A percentile compares a stretch with the other conserved stretches of the same genome.
phyloP scores from a whole-genome alignment of 768 basidiomycete species.

The Panus rudis region DNA sequence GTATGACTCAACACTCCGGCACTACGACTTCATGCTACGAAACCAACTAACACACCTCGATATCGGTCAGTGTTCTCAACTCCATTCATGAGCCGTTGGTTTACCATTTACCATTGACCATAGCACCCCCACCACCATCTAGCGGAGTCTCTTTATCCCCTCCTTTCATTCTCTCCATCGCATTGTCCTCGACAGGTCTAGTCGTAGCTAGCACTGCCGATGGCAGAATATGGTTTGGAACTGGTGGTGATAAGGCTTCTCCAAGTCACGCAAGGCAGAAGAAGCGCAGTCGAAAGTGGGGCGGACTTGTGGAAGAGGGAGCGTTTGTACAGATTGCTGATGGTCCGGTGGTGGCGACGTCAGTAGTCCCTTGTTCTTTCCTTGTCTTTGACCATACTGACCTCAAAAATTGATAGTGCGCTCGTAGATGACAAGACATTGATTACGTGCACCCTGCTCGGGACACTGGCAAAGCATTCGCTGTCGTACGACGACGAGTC shows the following conservation, averaged over 20 bases:
- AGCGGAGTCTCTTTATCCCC: constrained; percentile 59
- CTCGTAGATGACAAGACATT: constrained; percentile 43
- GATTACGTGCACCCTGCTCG: constrained; percentile 55
- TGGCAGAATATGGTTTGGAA: constrained; percentile 63
- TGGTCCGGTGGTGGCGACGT: constrained; percentile 73
- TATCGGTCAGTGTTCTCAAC: constrained; percentile 40
- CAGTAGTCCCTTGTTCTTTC: constrained; percentile 15
- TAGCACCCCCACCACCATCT: constrained; percentile 34
- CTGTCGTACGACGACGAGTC: constrained; percentile 33
- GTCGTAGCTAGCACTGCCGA: constrained; percentile 72
- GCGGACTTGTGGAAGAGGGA: constrained; percentile 49
- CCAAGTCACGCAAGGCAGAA: constrained; percentile 20
- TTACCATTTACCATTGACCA: constrained; percentile 7
- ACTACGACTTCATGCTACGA: constrained; percentile 57
- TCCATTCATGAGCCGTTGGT: neutral
- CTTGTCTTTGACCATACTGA: neutral
- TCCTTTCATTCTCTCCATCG: constrained; percentile 62
- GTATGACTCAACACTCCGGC: constrained; percentile 62
- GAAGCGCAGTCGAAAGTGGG: constrained; percentile 64
- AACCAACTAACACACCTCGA: constrained; percentile 51
- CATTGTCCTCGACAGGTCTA: constrained; percentile 51
- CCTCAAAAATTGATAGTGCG: constrained; percentile 27
- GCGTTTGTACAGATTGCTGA: constrained; percentile 48
- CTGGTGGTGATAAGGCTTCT: constrained; percentile 51
- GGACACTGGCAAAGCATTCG: constrained; percentile 44